A percentile compares a stretch with the other conserved stretches of the same genome.
Conservation (phyloP, 345 rosid genomes). For the Atalantia buxifolia region DNA sequence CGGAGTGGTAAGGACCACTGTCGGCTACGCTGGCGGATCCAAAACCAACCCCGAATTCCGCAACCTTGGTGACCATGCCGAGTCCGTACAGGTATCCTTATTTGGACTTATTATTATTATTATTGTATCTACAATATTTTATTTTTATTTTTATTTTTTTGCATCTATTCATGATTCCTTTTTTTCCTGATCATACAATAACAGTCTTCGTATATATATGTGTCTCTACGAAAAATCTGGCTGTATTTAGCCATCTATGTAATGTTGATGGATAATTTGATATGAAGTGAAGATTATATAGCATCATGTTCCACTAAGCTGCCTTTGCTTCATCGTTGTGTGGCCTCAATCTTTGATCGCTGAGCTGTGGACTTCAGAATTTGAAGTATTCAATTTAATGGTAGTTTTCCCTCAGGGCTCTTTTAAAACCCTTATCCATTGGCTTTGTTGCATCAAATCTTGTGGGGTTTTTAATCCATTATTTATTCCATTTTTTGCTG, state of each 20-base stretch:
- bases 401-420: background rate
- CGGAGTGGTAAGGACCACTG: slow-evolving; percentile 74
- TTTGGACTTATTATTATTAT: background rate
- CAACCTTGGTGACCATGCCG: slow-evolving; percentile 80
- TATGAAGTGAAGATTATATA: background rate
- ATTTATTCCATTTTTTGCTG: background rate
- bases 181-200: background rate
- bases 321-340: background rate
- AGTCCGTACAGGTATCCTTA: slow-evolving; percentile 66
- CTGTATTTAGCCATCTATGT: background rate
- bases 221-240: background rate
- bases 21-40: slow-evolving; percentile 77
- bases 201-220: background rate
- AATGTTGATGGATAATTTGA: background rate
- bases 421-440: background rate
- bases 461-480: background rate
- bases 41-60: slow-evolving; percentile 75
- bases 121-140: background rate
- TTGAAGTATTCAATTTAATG: background rate
- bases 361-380: background rate
- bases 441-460: background rate
- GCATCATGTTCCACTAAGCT: background rate
- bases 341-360: background rate
- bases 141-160: no score
- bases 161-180: background rate